phyloP scores from a whole-genome alignment of 257 asterid genomes.

The Asclepias syriaca region DNA sequence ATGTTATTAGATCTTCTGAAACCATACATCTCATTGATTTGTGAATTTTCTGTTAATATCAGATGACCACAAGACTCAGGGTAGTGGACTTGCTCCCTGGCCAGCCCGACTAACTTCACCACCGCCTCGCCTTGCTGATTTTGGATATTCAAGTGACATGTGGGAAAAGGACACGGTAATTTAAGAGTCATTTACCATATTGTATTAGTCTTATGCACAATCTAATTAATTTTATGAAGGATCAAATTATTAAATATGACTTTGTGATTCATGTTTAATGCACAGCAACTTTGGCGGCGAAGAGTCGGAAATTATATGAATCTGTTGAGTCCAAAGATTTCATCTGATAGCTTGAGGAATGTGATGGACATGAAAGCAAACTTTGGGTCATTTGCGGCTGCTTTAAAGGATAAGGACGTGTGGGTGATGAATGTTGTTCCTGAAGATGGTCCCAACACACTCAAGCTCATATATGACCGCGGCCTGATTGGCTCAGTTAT shows the following conservation, averaged over 20 bases:
- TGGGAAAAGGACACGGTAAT: slow-evolving; percentile 86
- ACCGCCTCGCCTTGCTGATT: slow-evolving; percentile 96
- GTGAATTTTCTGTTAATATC: slow-evolving; percentile 21
- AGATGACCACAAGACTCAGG: slow-evolving; percentile 81
- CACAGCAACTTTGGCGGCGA: slow-evolving; percentile 71
- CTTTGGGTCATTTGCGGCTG: slow-evolving; percentile 91
- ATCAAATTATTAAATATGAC: slow-evolving; percentile 9
- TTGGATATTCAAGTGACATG: slow-evolving; percentile 84
- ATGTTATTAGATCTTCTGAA: not conserved
- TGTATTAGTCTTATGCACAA: slow-evolving; percentile 9
- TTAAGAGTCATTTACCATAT: not conserved
- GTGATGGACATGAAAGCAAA: slow-evolving; percentile 98
- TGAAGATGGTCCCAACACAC: slow-evolving; percentile 91
- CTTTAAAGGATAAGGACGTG: slow-evolving; percentile 78
- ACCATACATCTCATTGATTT: not conserved
- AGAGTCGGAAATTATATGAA: slow-evolving; percentile 82
- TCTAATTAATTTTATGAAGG: not conserved
- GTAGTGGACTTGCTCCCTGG: slow-evolving; percentile 95
- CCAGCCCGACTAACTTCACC: slow-evolving; percentile 82
- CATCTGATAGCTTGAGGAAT: slow-evolving; percentile 67
- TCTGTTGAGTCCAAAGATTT: slow-evolving; percentile 64
- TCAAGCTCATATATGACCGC: slow-evolving; percentile 79
- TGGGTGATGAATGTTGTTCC: slow-evolving; percentile 98
- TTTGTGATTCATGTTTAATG: slow-evolving; percentile 14
- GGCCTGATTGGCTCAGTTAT: slow-evolving; percentile 87